Evolutionary conservation across 495 filamentous ascomycete genomes (phyloP).

Genomic region (Lasiosphaeria hispida): DNA sequence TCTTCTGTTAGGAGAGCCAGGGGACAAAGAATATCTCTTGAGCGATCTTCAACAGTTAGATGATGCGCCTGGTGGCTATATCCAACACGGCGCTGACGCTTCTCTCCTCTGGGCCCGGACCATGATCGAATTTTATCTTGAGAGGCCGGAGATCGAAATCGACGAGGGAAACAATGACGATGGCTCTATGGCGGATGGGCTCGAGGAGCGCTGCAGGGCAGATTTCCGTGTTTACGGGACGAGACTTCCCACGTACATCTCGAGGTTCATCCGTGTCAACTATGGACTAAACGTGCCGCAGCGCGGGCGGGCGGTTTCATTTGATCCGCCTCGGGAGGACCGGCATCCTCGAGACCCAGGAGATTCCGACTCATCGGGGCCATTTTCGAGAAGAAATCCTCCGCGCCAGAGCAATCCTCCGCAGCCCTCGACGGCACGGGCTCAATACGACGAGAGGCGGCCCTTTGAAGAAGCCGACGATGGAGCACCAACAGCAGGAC

Average conservation of each 20-base stretch:
- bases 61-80: neutral
- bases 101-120: slow-evolving; percentile 15
- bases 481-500: too few species aligned
- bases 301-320: neutral
- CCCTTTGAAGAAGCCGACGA: too few species aligned
- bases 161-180: neutral
- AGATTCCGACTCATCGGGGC: too few species aligned
- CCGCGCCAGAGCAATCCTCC: too few species aligned
- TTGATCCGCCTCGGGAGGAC: neutral
- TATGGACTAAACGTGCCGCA: neutral
- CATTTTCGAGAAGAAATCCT: too few species aligned
- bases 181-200: too few species aligned
- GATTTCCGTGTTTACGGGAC: neutral
- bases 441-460: too few species aligned
- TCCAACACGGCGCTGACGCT: neutral
- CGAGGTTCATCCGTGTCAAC: neutral
- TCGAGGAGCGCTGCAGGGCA: neutral
- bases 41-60: slow-evolving; percentile 1
- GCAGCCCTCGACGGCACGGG: too few species aligned
- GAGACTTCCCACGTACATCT: neutral
- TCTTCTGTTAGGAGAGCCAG: neutral
- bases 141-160: neutral
- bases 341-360: neutral
- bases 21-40: slow-evolving; percentile 6
- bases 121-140: slow-evolving; percentile 9